Conservation (phyloP, 1,139 yeast genomes). For the Eremothecium coryli region DNA sequence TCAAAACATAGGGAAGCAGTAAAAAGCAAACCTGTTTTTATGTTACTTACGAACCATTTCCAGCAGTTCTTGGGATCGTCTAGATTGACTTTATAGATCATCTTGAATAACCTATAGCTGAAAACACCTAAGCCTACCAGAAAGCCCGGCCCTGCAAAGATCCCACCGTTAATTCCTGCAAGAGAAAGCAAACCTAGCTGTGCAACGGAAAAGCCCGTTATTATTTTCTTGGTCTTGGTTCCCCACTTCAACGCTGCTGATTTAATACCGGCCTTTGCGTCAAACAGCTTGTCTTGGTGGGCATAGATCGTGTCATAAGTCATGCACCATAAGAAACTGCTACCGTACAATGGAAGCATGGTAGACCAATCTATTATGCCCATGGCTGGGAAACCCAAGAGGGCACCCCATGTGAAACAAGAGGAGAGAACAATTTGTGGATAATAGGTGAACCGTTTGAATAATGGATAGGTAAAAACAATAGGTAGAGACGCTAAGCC, state of each 20-base stretch:
- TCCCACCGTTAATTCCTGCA: slow-evolving; percentile 74
- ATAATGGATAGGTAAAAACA: slow-evolving; percentile 81
- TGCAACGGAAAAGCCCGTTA: slow-evolving; percentile 51
- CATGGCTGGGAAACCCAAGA: slow-evolving; percentile 93
- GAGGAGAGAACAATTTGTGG: slow-evolving; percentile 80
- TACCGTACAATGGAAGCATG: slow-evolving; percentile 66
- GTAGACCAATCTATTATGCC: slow-evolving; percentile 70
- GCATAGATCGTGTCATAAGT: slow-evolving; percentile 94
- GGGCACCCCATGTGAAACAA: slow-evolving; percentile 92
- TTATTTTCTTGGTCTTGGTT: slow-evolving; percentile 57
- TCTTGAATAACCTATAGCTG: slow-evolving; percentile 54
- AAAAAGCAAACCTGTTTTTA: slow-evolving; percentile 69
- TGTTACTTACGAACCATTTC: slow-evolving; percentile 67
- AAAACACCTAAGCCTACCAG: slow-evolving; percentile 57
- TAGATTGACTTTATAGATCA: slow-evolving; percentile 64
- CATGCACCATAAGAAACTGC: slow-evolving; percentile 89
- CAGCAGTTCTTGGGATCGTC: slow-evolving; percentile 78
- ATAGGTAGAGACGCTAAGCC: slow-evolving; percentile 77
- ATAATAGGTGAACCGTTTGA: slow-evolving; percentile 87
- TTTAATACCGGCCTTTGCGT: slow-evolving; percentile 80
- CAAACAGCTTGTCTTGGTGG: slow-evolving; percentile 90
- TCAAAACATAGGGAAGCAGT: slow-evolving; percentile 72
- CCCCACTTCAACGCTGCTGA: slow-evolving; percentile 96
- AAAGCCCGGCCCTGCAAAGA: slow-evolving; percentile 71
- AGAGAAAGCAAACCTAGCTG: slow-evolving; percentile 56